Conservation (phyloP, 129 eudicot genomes). For the Flaveria brownii region DNA sequence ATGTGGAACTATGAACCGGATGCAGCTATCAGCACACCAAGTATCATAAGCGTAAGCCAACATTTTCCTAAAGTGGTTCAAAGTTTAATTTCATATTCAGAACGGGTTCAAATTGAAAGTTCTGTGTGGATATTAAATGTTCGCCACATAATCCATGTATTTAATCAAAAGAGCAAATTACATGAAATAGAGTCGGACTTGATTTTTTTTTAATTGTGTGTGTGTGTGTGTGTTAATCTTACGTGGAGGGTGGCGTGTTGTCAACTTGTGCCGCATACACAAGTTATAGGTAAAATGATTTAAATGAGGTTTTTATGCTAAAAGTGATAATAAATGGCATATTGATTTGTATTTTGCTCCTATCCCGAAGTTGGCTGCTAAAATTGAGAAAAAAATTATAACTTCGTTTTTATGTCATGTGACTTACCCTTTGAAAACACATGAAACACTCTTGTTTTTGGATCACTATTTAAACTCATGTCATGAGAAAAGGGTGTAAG, state of each 20-base stretch:
- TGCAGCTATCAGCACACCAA: constrained; percentile 97
- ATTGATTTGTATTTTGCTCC: not conserved
- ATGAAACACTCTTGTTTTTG: not conserved
- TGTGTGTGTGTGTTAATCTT: not conserved
- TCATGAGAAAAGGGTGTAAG: not conserved
- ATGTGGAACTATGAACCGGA: constrained; percentile 47
- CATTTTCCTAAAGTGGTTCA: constrained; percentile 10
- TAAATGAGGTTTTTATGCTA: not conserved
- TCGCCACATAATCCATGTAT: not conserved
- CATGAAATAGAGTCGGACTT: not conserved
- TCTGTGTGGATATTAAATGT: not conserved
- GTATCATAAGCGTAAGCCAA: constrained; percentile 95
- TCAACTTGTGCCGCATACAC: not conserved
- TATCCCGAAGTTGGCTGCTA: not conserved
- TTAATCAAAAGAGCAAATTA: not conserved
- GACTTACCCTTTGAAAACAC: not conserved
- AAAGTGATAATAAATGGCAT: not conserved
- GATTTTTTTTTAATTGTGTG: not conserved
- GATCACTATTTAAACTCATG: not conserved
- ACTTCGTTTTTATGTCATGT: not conserved
- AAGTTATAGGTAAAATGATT: not conserved
- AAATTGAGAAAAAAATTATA: not conserved
- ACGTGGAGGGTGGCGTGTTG: not conserved
- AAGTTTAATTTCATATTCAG: not conserved
- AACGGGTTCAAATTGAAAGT: constrained; percentile 9